Conservation (phyloP, 1,284 basidiomycete species). For the Ustilago bromivora region DNA sequence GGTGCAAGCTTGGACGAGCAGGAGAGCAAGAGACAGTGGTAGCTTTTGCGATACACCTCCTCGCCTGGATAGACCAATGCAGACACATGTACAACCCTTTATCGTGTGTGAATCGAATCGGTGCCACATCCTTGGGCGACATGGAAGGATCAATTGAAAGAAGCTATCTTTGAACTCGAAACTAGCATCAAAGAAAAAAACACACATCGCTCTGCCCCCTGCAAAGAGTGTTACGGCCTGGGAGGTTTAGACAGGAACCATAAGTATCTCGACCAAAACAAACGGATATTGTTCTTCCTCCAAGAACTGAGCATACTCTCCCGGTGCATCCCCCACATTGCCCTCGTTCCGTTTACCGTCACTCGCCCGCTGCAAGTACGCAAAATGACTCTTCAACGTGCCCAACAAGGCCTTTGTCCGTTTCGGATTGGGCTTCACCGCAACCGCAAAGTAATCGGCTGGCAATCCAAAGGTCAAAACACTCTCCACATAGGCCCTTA, state of each 20-base stretch:
- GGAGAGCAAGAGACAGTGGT: neutral
- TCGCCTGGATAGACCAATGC: no score
- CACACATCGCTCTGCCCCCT: no score
- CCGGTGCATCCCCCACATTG: conserved; percentile 55
- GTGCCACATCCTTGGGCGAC: no score
- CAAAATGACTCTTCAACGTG: conserved; percentile 81
- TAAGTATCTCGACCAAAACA: conserved; percentile 64
- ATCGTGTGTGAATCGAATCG: no score
- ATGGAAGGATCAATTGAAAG: no score
- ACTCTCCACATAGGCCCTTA: conserved; percentile 92
- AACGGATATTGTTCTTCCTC: conserved; percentile 67
- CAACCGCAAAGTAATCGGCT: conserved; percentile 85
- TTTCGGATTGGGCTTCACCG: conserved; percentile 85
- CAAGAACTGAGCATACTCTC: conserved; percentile 64
- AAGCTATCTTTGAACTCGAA: no score
- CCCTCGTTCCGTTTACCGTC: conserved; percentile 8
- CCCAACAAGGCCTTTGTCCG: conserved; percentile 79
- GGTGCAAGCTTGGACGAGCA: neutral
- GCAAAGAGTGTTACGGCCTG: no score
- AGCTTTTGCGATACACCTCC: neutral
- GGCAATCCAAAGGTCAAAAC: conserved; percentile 95
- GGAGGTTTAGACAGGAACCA: conserved; percentile 37
- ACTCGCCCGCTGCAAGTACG: conserved; percentile 78
- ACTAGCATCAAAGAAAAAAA: no score
- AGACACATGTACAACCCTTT: no score